phyloP scores from a whole-genome alignment of 108 stramenopile species.

The Skeletonema costatum region DNA sequence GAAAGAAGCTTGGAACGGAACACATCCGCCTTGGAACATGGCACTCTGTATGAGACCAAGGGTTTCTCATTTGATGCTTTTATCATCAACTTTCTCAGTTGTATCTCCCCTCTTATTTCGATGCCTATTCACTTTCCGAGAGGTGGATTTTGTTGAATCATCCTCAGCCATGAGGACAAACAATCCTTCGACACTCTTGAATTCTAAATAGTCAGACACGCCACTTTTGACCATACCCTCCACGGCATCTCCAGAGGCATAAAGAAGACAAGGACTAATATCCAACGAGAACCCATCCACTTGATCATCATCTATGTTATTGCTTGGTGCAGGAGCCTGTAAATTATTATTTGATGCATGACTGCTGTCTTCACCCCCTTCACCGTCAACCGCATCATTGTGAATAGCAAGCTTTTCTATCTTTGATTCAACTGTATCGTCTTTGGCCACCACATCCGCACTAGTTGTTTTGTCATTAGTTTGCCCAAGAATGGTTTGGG shows the following conservation, averaged over 20 bases:
- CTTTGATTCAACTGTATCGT: not conserved
- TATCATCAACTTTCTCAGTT: not conserved
- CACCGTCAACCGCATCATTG: conserved; percentile 8
- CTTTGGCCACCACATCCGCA: not conserved
- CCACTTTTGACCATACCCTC: conserved; percentile 76
- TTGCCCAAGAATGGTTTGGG: conserved; percentile 25
- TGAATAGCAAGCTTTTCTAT: conserved; percentile 15
- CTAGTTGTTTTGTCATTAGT: not conserved
- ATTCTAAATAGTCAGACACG: conserved; percentile 90
- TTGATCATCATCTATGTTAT: conserved; percentile 13
- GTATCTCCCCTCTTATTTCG: conserved; percentile 2
- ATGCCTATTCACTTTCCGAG: not conserved
- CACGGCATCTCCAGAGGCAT: conserved; percentile 74
- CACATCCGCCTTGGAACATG: conserved; percentile 88
- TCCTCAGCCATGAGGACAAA: conserved; percentile 51
- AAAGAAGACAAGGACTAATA: conserved; percentile 60
- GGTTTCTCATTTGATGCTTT: not conserved
- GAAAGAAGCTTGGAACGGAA: conserved; percentile 80
- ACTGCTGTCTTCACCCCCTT: not conserved
- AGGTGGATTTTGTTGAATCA: conserved; percentile 2
- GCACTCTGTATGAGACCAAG: conserved; percentile 62
- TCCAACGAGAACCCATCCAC: conserved; percentile 65
- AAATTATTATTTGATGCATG: not conserved
- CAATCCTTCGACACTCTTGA: conserved; percentile 78
- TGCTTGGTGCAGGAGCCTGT: conserved; percentile 1